Base-by-base conservation (phyloP, 495 filamentous ascomycete species). In the Penicillium odoratum region DNA sequence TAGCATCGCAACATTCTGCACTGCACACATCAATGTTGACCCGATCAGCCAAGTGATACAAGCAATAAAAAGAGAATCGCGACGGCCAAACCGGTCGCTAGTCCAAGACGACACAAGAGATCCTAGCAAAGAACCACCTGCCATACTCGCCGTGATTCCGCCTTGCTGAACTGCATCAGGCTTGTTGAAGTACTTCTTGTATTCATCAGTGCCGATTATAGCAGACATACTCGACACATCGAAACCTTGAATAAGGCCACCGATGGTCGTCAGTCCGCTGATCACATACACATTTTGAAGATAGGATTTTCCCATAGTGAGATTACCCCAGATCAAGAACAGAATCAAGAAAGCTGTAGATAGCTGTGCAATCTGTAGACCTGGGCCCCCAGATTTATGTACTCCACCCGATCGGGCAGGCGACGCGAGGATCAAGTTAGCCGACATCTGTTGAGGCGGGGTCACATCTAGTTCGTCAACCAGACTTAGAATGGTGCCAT, bases 141-240 rank as follows among this genome's bases (percentile, higher is more conserved):
- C 61, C 61, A 64, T 64, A 34, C 61, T 64, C 1, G 61, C 61
- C 2, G 61, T 64, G n/a, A 64, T 64, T 13, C 61, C 61, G 28
- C 61, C 61, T 21, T 64, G 61, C 0, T 54, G 43, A 31, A 64
- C 61, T 15, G 61, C 18, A 40, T 65, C 18, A 3, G 61, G 61
- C 28, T 56, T 52, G 28, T 64, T 46, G 54, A 64, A 64, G 30
- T 64, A 60, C 4, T 21, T 25, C 44, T 64, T 64, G 18, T 64
- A 64, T n/a, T 60, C 46, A 50, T 64, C 51, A 16, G 62, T 64
- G n/a, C 62, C 62, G 48, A 64, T 64, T 34, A 64, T 64, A 1
- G 57, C 62, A 38, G 62, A 64, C 58, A 64, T 64, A 42, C 58
- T 64, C 4, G 62, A 64, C 50, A 64, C 62, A 53, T 64, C 62